phyloP scores from a whole-genome alignment of 2,329 filamentous ascomycete genomes.

The Xylariales sp. region DNA sequence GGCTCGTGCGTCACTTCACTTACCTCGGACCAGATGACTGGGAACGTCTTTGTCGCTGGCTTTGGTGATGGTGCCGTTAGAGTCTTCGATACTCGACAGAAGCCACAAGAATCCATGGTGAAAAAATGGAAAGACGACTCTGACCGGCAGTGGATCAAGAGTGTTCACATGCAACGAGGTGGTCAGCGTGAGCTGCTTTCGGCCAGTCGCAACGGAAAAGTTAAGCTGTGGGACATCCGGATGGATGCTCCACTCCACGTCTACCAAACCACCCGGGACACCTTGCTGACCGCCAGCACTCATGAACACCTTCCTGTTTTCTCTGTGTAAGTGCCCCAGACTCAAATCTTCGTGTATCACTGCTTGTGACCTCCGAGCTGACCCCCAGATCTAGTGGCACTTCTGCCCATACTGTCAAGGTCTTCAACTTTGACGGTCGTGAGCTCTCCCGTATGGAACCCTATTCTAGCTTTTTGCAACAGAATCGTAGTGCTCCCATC shows the following conservation, averaged over 20 bases:
- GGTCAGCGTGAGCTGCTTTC: slow-evolving; percentile 88
- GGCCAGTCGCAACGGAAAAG: slow-evolving; percentile 86
- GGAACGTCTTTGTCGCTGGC: slow-evolving; percentile 91
- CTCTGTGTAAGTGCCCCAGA: slow-evolving; percentile 66
- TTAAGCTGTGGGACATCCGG: slow-evolving; percentile 94
- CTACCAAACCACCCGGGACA: slow-evolving; percentile 71
- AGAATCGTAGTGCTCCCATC: slow-evolving; percentile 77
- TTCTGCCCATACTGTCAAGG: slow-evolving; percentile 80
- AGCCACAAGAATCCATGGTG: slow-evolving; percentile 86
- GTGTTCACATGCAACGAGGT: slow-evolving; percentile 93
- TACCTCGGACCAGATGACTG: slow-evolving; percentile 96
- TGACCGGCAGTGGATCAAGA: slow-evolving; percentile 86
- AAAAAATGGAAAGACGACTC: slow-evolving; percentile 92
- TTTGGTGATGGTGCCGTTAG: slow-evolving; percentile 94
- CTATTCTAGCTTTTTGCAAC: slow-evolving; percentile 81
- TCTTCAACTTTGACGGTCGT: slow-evolving; percentile 82
- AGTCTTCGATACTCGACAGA: slow-evolving; percentile 85
- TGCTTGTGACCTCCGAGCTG: neutral
- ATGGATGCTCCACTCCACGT: slow-evolving; percentile 74
- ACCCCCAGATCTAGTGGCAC: slow-evolving; percentile 60
- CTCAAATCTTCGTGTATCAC: slow-evolving; percentile 5
- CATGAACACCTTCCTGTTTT: slow-evolving; percentile 97
- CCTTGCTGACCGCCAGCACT: slow-evolving; percentile 79
- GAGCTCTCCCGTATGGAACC: slow-evolving; percentile 83
- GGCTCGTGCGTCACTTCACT: slow-evolving; percentile 94